Base-by-base conservation (phyloP, 306 rosid species). In the Amphicarpaea edgeworthii region DNA sequence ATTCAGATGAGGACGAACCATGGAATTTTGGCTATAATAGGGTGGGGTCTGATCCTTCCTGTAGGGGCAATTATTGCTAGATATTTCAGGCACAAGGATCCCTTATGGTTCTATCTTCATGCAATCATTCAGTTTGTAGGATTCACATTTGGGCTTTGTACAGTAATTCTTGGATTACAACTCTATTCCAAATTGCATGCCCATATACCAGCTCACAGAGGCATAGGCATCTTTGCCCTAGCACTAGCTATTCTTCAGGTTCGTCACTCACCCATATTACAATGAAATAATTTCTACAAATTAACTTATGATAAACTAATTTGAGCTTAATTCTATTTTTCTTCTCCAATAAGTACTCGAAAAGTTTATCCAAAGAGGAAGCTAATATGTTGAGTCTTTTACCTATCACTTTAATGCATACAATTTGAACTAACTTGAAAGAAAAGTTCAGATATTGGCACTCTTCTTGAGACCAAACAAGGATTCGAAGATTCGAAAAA, bases 31-130 rank as follows among this genome's bases (percentile, higher is more conserved):
- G 70, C 30, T 41, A 64, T 64, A 64, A 17, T 64, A 19, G 70
- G 70, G 11, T 64, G 70, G 70, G 50, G 70, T 38, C 70, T 64
- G 11, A 40, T 64, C 50, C 50, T 64, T 5, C 70, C 70, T 38
- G 50, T 40, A 11, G 70, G 70, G 50, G 70, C 70, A 19, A 38
- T 64, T 38, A 40, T 64, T 64, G 70, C 70, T 38, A 64, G 70
- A 64, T 64, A 64, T 40, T 64, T 64, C 32, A 64, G 30, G 70
- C 70, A 64, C 46, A 64, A 64, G 70, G 70, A 64, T 11, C 70
- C 70, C 32, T 5, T 40, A 5, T 64, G 70, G 70, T 19, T 64
- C 70, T 64, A 64, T 40, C 70, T 64, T 50, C 70, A 64, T 40
- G 70, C 50, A 19, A 14, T 19, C 4, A 19, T 64, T 64, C 70